These are phyloP conservation scores for Alternaria tenuissima DNA, from an alignment of 2,329 filamentous ascomycete species.

Conservation along the genomic window DNA sequence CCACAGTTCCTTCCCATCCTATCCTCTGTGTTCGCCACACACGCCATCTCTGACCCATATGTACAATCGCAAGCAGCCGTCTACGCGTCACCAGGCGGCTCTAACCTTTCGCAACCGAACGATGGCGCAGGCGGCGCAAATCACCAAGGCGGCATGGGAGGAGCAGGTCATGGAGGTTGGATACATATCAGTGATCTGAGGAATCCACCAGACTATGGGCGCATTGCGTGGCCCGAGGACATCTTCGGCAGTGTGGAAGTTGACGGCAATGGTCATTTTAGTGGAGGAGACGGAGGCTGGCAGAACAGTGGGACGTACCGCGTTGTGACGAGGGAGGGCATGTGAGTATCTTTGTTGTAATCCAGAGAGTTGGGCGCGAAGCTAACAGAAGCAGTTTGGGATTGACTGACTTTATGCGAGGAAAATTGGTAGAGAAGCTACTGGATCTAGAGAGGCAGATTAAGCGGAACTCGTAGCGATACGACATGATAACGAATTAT, in stretches of 20 bases:
- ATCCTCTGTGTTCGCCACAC: constrained; percentile 62
- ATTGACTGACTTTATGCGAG: constrained; percentile 34
- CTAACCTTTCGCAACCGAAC: constrained; percentile 59
- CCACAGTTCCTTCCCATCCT: constrained; percentile 64
- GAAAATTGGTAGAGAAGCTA: constrained; percentile 31
- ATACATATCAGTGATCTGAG: constrained; percentile 69
- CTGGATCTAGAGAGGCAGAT: constrained; percentile 31
- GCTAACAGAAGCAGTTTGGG: constrained; percentile 22
- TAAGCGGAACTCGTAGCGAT: constrained; percentile 19
- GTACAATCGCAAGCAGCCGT: constrained; percentile 67
- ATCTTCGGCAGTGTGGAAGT: constrained; percentile 72
- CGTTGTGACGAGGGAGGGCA: constrained; percentile 66
- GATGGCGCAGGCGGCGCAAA: constrained; percentile 64
- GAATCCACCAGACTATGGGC: constrained; percentile 68
- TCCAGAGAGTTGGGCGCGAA: background rate
- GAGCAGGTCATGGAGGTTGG: constrained; percentile 66
- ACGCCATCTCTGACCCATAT: constrained; percentile 64
- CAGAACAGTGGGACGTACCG: constrained; percentile 70
- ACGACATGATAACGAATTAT: background rate
- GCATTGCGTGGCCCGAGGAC: constrained; percentile 72
- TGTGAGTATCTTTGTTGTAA: constrained; percentile 54
- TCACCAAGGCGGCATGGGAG: constrained; percentile 66
- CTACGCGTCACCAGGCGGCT: constrained; percentile 66
- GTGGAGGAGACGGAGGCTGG: constrained; percentile 64
- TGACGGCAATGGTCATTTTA: constrained; percentile 65